Base-by-base conservation (phyloP, 306 rosid species). In the Bauhinia variegata region DNA sequence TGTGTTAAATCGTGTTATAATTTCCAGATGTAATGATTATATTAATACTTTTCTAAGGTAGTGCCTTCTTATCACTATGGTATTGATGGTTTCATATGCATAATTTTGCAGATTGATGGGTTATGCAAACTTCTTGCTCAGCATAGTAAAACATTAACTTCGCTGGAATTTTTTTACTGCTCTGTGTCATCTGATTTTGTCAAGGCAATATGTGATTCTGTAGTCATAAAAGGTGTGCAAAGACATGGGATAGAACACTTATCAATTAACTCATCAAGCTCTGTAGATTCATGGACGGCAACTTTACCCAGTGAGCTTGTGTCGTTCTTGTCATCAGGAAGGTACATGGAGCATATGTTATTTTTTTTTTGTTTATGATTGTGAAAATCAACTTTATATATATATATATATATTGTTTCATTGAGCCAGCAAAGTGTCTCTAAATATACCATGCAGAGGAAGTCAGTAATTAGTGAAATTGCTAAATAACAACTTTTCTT, bases 101-200 rank as follows among this genome's bases (percentile, higher is more conserved):
- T 14, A 39, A 31, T 62, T 79, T 67, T 68, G 49, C 89, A 89
- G 96, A 73, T 93, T 80, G 80, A 80, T 79, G 96, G 85, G 67
- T 62, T 89, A 39, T 87, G 96, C 87, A 78, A 83, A 82, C 93
- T 89, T 80, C 83, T 93, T 68, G 46, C 71, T 69, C 91, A 86
- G 76, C 87, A 86, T 63, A 73, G 70, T 46, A 85, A 86, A 79
- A 87, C 86, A 31, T 86, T 93, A 71, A 81, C 82, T 12, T 83
- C 96, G 4, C 80, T 93, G 77, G 96, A 89, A 66, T 82, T 93
- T 77, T 56, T 74, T 84, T 82, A 87, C 87, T 89, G 96, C 79
- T 76, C 56, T 64, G 68, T 89, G 77, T 87, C 89, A 53, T 63
- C 79, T 47, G 68, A 74, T 63, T 84, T 74, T 72, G 16, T 92